These are phyloP conservation scores for Hysterangium stoloniferum DNA, from an alignment of 768 basidiomycete genomes.

Conservation along the genomic window DNA sequence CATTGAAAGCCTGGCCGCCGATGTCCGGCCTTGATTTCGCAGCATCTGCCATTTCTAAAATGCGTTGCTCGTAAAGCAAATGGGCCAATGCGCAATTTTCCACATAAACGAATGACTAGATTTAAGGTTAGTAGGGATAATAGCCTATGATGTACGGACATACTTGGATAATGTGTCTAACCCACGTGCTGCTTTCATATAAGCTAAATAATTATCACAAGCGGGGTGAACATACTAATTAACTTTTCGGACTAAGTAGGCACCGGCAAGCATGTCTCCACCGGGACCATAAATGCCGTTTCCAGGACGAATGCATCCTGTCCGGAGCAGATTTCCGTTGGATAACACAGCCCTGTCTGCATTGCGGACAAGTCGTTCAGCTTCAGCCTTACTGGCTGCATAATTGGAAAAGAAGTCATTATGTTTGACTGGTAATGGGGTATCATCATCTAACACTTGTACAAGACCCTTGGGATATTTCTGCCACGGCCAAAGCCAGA, in stretches of 20 bases:
- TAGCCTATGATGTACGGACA: too few species aligned
- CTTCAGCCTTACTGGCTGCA: constrained; percentile 54
- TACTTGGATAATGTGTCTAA: constrained; percentile 40
- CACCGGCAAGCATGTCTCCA: constrained; percentile 60
- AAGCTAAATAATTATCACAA: too few species aligned
- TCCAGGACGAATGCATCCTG: constrained; percentile 71
- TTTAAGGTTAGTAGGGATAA: background rate
- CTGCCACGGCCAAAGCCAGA: constrained; percentile 76
- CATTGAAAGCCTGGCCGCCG: constrained; percentile 61
- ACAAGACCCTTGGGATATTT: constrained; percentile 45
- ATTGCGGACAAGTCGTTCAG: constrained; percentile 41
- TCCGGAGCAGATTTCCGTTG: constrained; percentile 42
- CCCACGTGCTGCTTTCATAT: constrained; percentile 42
- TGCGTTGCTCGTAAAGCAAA: constrained; percentile 62
- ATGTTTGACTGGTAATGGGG: constrained; percentile 41
- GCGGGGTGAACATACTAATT: constrained; percentile 38
- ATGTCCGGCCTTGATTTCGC: constrained; percentile 41
- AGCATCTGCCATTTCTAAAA: constrained; percentile 36
- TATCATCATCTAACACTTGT: constrained; percentile 54
- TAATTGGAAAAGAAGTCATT: constrained; percentile 73
- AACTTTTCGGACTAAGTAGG: constrained; percentile 49
- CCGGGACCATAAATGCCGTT: constrained; percentile 72
- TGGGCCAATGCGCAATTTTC: constrained; percentile 72
- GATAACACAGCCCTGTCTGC: constrained; percentile 31
- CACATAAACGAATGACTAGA: constrained; percentile 54